Base-by-base conservation (phyloP, 192 early-diverging fungal species). In the Coemansia sp. region DNA sequence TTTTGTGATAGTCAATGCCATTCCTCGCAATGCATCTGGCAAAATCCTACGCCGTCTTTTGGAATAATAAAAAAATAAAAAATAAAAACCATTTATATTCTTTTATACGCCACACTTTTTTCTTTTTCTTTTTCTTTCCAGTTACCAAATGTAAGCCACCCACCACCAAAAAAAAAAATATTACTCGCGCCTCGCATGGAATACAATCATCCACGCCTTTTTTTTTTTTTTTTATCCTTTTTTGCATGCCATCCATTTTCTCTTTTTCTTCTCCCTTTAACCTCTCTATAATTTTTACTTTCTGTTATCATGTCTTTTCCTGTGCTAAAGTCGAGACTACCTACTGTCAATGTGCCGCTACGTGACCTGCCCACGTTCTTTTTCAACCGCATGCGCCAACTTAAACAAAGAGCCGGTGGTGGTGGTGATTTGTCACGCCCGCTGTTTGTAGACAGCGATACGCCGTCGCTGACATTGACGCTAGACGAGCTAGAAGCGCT, bases 11-110 rank as follows among this genome's bases (percentile, higher is more conserved):
- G 40, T 67, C 31, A 47, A 46, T 1, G 20, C 43, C 8, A 77
- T 82, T 32, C 74, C 79, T 0, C 65, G 71, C 27, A 82, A 67
- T 42, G 4, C 41, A 0, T 64, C 71, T 9, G 79, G 79, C 24
- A 82, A 82, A 43, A 82, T 77, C 39, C 39, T 77, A 15, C 70
- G 57, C 37, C 69, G 78, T 25, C 42, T 71, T 45, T 56, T 81
- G 45, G 20, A 38, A 7, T 38, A 58, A 38, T n/a, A 11, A n/a
- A 7, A n/a, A 17, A 9, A 22, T 11, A 24, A 10, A 12, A 25
- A 25, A 20, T 54, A 6, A 43, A 41, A 41, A 42, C 17, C 40
- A 15, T 40, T 40, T 40, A 12, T 39, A n/a, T 40, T 41, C 2
- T 41, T 15, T 11, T 41, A 46, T 10, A 46, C 45, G 45, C 45